Conservation (phyloP, 495 filamentous ascomycete species). For the Hypoxylon fuscum region DNA sequence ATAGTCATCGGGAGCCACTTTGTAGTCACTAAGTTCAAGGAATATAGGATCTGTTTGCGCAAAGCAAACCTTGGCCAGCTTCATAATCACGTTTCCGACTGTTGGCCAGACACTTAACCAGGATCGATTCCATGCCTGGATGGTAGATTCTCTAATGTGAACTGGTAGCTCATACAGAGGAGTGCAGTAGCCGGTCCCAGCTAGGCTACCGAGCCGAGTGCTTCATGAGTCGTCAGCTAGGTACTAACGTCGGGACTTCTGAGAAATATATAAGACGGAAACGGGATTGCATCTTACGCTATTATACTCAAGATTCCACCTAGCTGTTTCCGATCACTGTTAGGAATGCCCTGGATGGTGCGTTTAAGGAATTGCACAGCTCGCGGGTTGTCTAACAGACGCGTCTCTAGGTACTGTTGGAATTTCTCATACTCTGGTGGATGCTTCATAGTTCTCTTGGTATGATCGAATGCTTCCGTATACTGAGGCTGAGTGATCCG, state of each 20-base stretch:
- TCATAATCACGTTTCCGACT: constrained; percentile 64
- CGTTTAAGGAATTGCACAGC: constrained; percentile 39
- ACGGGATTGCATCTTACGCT: constrained; percentile 33
- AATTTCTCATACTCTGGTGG: constrained; percentile 44
- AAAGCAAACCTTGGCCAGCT: constrained; percentile 67
- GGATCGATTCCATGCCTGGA: constrained; percentile 67
- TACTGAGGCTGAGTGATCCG: constrained; percentile 39
- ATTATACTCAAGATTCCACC: constrained; percentile 42
- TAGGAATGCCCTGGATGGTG: constrained; percentile 37
- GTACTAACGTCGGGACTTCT: constrained; percentile 3
- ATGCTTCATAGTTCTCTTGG: constrained; percentile 31
- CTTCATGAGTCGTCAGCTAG: constrained; percentile 51
- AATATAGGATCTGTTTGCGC: constrained; percentile 66
- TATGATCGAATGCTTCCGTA: constrained; percentile 32
- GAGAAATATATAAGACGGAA: background rate
- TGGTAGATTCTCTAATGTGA: constrained; percentile 65
- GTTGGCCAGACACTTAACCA: constrained; percentile 65
- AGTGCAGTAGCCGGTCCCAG: constrained; percentile 71
- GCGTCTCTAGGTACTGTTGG: constrained; percentile 48
- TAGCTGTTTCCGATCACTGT: constrained; percentile 39
- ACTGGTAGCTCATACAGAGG: constrained; percentile 71
- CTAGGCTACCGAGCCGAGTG: constrained; percentile 71
- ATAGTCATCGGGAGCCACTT: constrained; percentile 68
- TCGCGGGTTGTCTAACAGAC: constrained; percentile 40
- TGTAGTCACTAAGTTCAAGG: constrained; percentile 67